phyloP scores from a whole-genome alignment of 805 yeast genomes.

The Maudiozyma saulgeensis region DNA sequence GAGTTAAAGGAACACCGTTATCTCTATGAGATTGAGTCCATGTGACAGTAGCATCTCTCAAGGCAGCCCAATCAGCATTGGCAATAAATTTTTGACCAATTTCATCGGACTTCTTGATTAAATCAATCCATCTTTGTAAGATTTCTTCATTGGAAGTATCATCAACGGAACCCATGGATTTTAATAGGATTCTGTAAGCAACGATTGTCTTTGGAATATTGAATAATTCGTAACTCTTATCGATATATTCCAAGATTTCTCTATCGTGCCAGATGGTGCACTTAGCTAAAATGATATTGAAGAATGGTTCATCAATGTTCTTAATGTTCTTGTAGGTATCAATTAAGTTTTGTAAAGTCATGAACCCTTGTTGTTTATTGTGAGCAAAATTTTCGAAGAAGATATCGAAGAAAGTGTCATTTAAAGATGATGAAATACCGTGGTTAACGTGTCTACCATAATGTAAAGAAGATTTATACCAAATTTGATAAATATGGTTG shows the following conservation, averaged over 20 bases:
- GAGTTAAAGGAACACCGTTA: constrained; percentile 3
- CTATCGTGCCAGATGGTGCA: constrained; percentile 59
- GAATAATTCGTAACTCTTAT: constrained; percentile 49
- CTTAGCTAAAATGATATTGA: constrained; percentile 64
- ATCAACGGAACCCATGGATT: constrained; percentile 59
- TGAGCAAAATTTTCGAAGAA: constrained; percentile 51
- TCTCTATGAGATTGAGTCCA: constrained; percentile 26
- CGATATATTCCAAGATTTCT: constrained; percentile 52
- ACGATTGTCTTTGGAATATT: constrained; percentile 55
- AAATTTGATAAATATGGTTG: constrained; percentile 48
- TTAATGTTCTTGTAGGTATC: constrained; percentile 46
- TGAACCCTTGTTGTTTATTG: constrained; percentile 45
- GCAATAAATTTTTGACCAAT: constrained; percentile 57
- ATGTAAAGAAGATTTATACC: constrained; percentile 52
- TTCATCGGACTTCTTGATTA: constrained; percentile 40
- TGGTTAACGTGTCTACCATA: constrained; percentile 52
- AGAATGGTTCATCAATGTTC: constrained; percentile 67
- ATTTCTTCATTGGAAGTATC: constrained; percentile 44
- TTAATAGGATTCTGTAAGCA: constrained; percentile 61
- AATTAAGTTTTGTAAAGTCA: constrained; percentile 47
- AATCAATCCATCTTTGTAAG: constrained; percentile 45
- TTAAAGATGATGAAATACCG: constrained; percentile 63
- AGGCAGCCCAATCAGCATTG: constrained; percentile 76
- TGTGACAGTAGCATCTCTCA: constrained; percentile 61
- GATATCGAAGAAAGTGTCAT: constrained; percentile 56